Base-by-base conservation (phyloP, 2,329 filamentous ascomycete species). In the Fusarium chuoi region DNA sequence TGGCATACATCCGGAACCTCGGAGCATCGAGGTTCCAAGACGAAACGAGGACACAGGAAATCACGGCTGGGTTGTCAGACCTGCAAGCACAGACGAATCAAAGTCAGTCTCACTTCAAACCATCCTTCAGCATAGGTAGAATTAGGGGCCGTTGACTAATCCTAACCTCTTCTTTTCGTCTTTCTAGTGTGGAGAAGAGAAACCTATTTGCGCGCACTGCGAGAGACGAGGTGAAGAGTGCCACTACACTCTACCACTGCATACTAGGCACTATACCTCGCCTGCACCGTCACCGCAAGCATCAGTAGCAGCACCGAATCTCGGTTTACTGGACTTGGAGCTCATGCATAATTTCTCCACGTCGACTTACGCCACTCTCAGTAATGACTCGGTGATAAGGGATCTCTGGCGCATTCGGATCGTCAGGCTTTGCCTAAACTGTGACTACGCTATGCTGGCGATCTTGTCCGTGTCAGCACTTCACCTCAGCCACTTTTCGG, bases 321-420 rank as follows among this genome's bases (percentile, higher is more conserved):
- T 51, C 7, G 45, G 17, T 5, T 38, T 39, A 1, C 17, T 60
- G 3, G 57, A 54, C 45, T 5, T 60, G 57, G 57, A 60, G 1
- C 45, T 60, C 7, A 60, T 60, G 45, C 57, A 60, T 22, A 54
- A 54, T 9, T 54, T 60, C 5, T 60, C 22, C 35, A 60, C 57
- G 9, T 60, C 57, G 0, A 60, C 57, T 13, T 54, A 52, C 2
- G 56, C 56, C 1, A 59, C 44, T 0, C 15, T 59, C 0, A 59
- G 56, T 7, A 51, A 52, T 5, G 56, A 59, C 5, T 1, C 2
- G 8, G 5, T 24, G 3, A 11, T 59, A 2, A 3, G 33, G 6
- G 56, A 59, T 60, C 44, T 60, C 17, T 60, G 45, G 57, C 5
- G 35, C 0, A 15, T 54, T 4, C 57, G 17, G 0, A 54, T 60